These are phyloP conservation scores for Colletotrichum lupini DNA, from an alignment of 2,329 filamentous ascomycete genomes.

Conservation along the genomic window DNA sequence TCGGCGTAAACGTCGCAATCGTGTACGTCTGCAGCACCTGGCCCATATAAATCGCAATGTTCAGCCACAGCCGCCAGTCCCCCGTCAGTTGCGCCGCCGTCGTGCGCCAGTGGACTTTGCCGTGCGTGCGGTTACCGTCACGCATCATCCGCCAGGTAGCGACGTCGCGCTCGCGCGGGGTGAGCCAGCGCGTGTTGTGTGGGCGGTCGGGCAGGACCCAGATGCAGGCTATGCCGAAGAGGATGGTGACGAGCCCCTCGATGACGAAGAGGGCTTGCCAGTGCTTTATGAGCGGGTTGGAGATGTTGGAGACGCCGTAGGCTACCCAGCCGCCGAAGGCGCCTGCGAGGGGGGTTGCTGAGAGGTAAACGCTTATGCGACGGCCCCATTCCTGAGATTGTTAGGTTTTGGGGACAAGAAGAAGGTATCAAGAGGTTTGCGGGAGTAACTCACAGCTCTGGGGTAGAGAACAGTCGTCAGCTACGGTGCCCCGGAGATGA, in stretches of 20 bases:
- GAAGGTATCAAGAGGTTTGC: no score
- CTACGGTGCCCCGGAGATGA: constrained; percentile 60
- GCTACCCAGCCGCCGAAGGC: constrained; percentile 52
- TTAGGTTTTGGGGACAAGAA: no score
- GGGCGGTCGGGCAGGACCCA: constrained; percentile 38
- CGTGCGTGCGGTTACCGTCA: constrained; percentile 35
- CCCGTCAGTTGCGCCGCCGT: constrained; percentile 37
- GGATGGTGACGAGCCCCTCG: constrained; percentile 47
- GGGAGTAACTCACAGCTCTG: constrained; percentile 44
- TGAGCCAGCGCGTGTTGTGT: constrained; percentile 37
- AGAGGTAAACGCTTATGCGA: constrained; percentile 66
- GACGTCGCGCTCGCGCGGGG: constrained; percentile 36
- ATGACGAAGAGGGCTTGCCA: constrained; percentile 47
- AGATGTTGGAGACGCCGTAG: constrained; percentile 49
- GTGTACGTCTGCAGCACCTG: constrained; percentile 33
- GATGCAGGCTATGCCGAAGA: constrained; percentile 41
- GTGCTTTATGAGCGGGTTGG: constrained; percentile 41
- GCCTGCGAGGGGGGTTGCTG: constrained; percentile 62
- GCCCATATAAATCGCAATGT: constrained; percentile 56
- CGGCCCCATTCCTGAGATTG: constrained; percentile 48
- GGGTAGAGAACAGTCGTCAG: constrained; percentile 63
- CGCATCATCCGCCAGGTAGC: constrained; percentile 37
- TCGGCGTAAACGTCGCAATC: constrained; percentile 38
- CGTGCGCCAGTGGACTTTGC: constrained; percentile 18
- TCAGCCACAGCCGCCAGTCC: constrained; percentile 57